A percentile compares a stretch with the other conserved stretches of the same genome.
phyloP scores from a whole-genome alignment of 2,329 filamentous ascomycete genomes.

The Aspergillus oerlinghausenensis region DNA sequence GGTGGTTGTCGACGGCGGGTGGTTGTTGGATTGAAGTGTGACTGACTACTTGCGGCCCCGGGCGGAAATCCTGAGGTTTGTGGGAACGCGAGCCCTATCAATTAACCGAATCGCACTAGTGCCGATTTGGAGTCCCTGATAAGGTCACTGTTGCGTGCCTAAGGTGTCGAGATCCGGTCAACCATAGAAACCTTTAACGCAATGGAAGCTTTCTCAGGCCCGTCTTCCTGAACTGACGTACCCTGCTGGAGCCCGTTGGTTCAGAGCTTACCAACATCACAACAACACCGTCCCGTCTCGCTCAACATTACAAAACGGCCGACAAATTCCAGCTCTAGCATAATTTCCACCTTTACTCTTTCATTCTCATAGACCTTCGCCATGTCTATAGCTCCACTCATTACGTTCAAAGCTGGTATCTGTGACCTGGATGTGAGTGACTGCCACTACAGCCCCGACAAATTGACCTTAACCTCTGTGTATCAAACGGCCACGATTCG shows the following conservation, averaged over 20 bases:
- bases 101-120: conserved; percentile 38
- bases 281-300: background rate
- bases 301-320: background rate
- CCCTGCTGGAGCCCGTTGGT: conserved; percentile 18
- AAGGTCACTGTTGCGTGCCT: conserved; percentile 10
- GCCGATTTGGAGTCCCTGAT: conserved; percentile 23
- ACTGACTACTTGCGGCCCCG: conserved; percentile 35
- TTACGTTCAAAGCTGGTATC: conserved; percentile 93
- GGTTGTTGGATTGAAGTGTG: conserved; percentile 40
- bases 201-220: conserved; percentile 3
- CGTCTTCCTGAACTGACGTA: conserved; percentile 24
- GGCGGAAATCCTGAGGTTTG: conserved; percentile 39
- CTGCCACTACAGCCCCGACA: background rate
- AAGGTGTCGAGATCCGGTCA: background rate
- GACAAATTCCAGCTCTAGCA: background rate
- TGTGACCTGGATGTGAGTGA: conserved; percentile 75
- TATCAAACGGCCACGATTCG: background rate
- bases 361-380: conserved; percentile 16
- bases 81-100: conserved; percentile 42
- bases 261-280: conserved; percentile 9
- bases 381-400: conserved; percentile 82
- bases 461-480: background rate
- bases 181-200: conserved; percentile 5
- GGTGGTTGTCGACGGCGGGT: conserved; percentile 41
- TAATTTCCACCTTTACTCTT: conserved; percentile 7